A percentile compares a stretch with the other conserved stretches of the same genome.
phyloP scores from a whole-genome alignment of 345 rosid genomes.

The Melaleuca quinquenervia region DNA sequence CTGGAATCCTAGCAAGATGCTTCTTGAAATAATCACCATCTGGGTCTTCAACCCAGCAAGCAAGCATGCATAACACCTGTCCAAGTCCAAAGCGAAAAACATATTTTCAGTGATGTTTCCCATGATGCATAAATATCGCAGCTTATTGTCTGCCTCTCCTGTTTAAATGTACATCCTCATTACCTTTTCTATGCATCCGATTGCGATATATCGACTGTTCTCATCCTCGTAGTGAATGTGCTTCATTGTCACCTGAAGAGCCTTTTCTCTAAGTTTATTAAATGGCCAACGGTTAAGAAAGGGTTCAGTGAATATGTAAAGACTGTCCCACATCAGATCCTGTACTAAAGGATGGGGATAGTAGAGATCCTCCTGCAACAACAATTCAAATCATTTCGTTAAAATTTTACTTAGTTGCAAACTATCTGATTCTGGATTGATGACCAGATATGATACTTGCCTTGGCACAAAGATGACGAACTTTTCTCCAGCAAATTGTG shows the following conservation, averaged over 20 bases:
- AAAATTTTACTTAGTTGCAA: neutral
- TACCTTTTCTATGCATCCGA: constrained; percentile 35
- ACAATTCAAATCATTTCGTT: neutral
- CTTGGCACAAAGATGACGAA: constrained; percentile 14
- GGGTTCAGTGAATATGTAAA: constrained; percentile 22
- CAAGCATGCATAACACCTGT: constrained; percentile 44
- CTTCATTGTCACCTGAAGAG: constrained; percentile 22
- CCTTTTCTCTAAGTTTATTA: constrained; percentile 15
- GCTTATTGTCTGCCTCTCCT: neutral
- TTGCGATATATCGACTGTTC: constrained; percentile 25
- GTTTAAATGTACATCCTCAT: too few species aligned
- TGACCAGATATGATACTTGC: neutral
- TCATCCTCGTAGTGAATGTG: constrained; percentile 36
- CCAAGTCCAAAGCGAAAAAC: neutral
- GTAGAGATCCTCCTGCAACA: constrained; percentile 27
- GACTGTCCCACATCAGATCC: constrained; percentile 25
- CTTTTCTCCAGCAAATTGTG: constrained; percentile 11
- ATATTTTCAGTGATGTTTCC: neutral
- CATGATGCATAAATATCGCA: neutral
- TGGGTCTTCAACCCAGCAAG: constrained; percentile 70
- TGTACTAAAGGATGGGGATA: constrained; percentile 33
- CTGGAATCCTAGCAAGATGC: constrained; percentile 42
- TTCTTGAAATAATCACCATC: constrained; percentile 38
- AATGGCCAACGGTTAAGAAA: constrained; percentile 35
- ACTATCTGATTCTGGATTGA: neutral